Evolutionary conservation across 2,329 filamentous ascomycete genomes (phyloP).

Genomic region (Botrytis pseudocinerea): DNA sequence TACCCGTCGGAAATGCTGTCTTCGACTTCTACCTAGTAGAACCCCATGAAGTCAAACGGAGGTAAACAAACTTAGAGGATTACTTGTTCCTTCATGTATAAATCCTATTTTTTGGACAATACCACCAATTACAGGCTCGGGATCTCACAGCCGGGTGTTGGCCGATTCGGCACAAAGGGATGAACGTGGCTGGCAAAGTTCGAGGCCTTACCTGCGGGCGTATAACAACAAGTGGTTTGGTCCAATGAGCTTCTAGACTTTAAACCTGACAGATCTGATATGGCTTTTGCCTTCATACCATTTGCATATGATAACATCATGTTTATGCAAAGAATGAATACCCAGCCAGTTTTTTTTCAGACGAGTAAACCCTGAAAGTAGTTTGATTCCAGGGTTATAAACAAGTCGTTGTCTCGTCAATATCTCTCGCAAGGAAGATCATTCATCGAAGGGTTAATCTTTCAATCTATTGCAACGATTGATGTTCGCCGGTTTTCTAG

Average conservation of each 20-base stretch:
- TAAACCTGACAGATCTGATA: constrained; percentile 16
- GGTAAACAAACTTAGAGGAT: background rate
- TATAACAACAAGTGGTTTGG: background rate
- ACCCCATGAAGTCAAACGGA: background rate
- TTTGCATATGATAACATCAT: constrained; percentile 18
- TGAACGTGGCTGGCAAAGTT: constrained; percentile 17
- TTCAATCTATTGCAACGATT: background rate
- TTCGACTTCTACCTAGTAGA: background rate
- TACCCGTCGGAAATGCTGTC: background rate
- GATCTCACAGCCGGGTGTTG: background rate
- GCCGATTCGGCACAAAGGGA: constrained; percentile 18
- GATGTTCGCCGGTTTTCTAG: background rate
- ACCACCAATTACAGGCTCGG: constrained; percentile 4
- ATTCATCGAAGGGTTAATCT: constrained; percentile 13
- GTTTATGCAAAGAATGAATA: constrained; percentile 18
- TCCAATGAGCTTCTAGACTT: constrained; percentile 10
- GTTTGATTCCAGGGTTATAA: constrained; percentile 21
- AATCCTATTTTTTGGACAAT: background rate
- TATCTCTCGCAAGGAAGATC: constrained; percentile 9
- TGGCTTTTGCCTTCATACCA: constrained; percentile 10
- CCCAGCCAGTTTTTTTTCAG: constrained; percentile 18
- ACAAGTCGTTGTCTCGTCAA: constrained; percentile 22
- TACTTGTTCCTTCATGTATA: background rate
- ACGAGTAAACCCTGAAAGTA: background rate
- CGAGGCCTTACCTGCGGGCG: constrained; percentile 18